These are phyloP conservation scores for Lentinula guzmanii DNA, from an alignment of 768 basidiomycete genomes.

Conservation along the genomic window DNA sequence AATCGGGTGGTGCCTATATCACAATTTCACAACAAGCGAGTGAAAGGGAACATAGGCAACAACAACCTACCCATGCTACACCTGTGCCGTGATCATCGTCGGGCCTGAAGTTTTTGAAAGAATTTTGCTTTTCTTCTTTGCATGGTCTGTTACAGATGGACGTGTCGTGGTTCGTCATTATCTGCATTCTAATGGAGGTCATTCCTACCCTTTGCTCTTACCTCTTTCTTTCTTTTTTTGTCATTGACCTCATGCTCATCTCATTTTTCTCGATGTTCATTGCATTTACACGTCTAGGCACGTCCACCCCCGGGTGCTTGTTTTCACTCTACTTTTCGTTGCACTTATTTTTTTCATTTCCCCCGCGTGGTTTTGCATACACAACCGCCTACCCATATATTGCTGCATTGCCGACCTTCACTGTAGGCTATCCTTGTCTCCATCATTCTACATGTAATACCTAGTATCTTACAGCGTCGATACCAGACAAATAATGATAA, in stretches of 20 bases:
- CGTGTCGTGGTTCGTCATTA: constrained; percentile 10
- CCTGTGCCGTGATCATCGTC: constrained; percentile 23
- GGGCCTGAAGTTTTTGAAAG: constrained; percentile 4
- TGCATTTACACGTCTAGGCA: constrained; percentile 15
- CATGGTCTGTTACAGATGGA: constrained; percentile 16
- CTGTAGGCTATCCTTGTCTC: neutral
- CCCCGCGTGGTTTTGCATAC: constrained; percentile 5
- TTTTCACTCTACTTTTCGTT: constrained; percentile 17
- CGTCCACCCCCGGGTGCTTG: constrained; percentile 20
- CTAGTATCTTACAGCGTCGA: constrained; percentile 20
- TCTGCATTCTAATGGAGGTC: constrained; percentile 16
- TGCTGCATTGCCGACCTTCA: constrained; percentile 1
- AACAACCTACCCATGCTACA: constrained; percentile 10
- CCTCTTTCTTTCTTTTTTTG: constrained; percentile 3
- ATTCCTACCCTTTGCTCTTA: constrained; percentile 13
- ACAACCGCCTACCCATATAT: neutral
- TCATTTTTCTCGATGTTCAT: constrained; percentile 5
- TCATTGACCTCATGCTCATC: constrained; percentile 8
- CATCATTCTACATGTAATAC: constrained; percentile 23
- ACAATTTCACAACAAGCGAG: constrained; percentile 79
- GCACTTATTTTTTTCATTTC: constrained; percentile 17
- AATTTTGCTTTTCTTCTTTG: constrained; percentile 11
- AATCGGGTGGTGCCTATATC: constrained; percentile 80
- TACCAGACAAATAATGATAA: neutral
- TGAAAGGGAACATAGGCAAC: constrained; percentile 55